phyloP scores from a whole-genome alignment of 2,329 filamentous ascomycete genomes.

The Trichoderma citrinoviride region DNA sequence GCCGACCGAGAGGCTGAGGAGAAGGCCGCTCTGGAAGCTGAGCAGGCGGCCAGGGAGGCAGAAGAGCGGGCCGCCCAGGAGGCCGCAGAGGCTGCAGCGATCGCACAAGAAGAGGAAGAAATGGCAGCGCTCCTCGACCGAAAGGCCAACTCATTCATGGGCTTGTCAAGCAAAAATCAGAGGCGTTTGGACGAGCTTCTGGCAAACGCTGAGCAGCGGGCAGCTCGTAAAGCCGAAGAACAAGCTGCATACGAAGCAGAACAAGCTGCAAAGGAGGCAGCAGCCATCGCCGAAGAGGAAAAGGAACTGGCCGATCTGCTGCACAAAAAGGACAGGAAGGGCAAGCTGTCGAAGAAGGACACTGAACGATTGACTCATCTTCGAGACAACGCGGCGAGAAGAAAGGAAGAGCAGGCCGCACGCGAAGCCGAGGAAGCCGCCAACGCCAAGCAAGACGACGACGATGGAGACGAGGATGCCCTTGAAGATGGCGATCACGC shows the following conservation, averaged over 20 bases:
- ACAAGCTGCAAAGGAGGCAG: conserved; percentile 21
- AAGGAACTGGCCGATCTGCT: background rate
- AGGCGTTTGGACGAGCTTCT: background rate
- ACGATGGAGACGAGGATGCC: conserved; percentile 9
- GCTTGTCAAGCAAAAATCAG: conserved; percentile 21
- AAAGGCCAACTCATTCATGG: conserved; percentile 40
- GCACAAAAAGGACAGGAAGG: conserved; percentile 12
- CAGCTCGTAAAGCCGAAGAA: conserved; percentile 30
- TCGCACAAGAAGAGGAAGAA: conserved; percentile 38
- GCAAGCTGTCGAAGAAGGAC: conserved; percentile 15
- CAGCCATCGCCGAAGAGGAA: conserved; percentile 18
- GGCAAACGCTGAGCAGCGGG: conserved; percentile 20
- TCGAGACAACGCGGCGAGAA: background rate
- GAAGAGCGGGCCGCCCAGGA: conserved; percentile 16
- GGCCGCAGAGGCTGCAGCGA: conserved; percentile 22
- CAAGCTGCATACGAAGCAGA: conserved; percentile 21
- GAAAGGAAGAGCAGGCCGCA: conserved; percentile 22
- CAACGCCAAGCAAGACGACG: conserved; percentile 2
- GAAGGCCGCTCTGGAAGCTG: conserved; percentile 28
- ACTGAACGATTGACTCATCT: conserved; percentile 6
- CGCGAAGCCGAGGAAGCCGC: conserved; percentile 19
- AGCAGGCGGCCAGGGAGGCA: conserved; percentile 25
- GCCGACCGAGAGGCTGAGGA: conserved; percentile 15
- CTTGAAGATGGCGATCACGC: conserved; percentile 34
- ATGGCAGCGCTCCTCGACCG: conserved; percentile 45